A percentile compares a stretch with the other conserved stretches of the same genome.
Evolutionary conservation across 495 filamentous ascomycete genomes (phyloP).

Genomic region (Neurospora sp.): DNA sequence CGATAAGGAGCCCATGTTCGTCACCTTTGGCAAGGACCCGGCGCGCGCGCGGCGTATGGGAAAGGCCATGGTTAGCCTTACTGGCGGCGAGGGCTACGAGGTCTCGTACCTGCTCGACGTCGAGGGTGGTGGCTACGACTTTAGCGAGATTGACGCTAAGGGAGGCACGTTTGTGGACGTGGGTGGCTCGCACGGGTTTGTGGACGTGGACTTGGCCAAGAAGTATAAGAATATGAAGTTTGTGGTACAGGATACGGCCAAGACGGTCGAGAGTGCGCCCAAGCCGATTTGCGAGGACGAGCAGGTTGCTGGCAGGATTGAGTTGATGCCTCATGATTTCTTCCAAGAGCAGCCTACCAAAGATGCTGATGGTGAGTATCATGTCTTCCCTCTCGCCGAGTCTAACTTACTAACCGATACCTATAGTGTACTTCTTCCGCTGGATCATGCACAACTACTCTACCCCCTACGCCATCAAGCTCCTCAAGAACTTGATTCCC

Average conservation of each 20-base stretch:
- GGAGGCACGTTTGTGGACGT: slow-evolving; percentile 42
- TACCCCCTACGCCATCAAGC: slow-evolving; percentile 44
- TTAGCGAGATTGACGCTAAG: slow-evolving; percentile 26
- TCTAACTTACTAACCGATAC: background rate
- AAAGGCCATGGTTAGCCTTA: slow-evolving; percentile 39
- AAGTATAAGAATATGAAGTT: slow-evolving; percentile 38
- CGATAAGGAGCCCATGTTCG: slow-evolving; percentile 39
- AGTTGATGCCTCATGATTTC: slow-evolving; percentile 43
- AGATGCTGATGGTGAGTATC: slow-evolving; percentile 34
- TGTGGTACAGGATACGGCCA: slow-evolving; percentile 46
- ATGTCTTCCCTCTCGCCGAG: background rate
- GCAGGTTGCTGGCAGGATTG: slow-evolving; percentile 31
- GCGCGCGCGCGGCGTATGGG: slow-evolving; percentile 39
- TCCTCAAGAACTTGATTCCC: slow-evolving; percentile 42
- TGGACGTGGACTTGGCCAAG: slow-evolving; percentile 37
- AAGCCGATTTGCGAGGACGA: slow-evolving; percentile 27
- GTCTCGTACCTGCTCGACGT: slow-evolving; percentile 30
- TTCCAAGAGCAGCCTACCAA: slow-evolving; percentile 42
- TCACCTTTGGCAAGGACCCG: slow-evolving; percentile 36
- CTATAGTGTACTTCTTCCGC: slow-evolving; percentile 42
- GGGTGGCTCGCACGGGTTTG: slow-evolving; percentile 46
- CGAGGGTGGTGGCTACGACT: slow-evolving; percentile 31
- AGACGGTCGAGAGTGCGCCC: slow-evolving; percentile 35
- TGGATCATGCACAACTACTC: slow-evolving; percentile 52
- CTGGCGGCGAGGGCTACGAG: slow-evolving; percentile 41